Evolutionary conservation across 2,329 filamentous ascomycete species (phyloP), one percentile per base, ranked within the genome.

Genomic region (Pseudogymnoascus sp.): DNA sequence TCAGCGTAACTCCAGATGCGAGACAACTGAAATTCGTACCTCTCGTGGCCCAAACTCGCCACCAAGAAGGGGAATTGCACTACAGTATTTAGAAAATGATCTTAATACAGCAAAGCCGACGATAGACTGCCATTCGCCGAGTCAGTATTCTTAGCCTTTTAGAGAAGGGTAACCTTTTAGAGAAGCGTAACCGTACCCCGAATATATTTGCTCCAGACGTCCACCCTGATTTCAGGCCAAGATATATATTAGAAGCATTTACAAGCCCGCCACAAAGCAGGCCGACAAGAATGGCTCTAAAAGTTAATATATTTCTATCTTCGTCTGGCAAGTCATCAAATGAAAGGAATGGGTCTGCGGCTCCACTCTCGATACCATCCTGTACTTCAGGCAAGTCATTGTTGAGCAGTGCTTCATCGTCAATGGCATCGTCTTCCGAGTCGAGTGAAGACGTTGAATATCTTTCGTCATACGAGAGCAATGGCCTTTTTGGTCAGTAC

Each of bases 1-100:
- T 76, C 76, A 61, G 78, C 77, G 64, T 74, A 72, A 58, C 24
- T 15, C 8, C 29, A 54, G 15, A 17, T 33, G 47, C 3, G 4
- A 31, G 47, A 4, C 13, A 17, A 13, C 10, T 17, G 2, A 33
- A 54, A 21, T 2, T 8, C 47, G 9, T 54, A 54, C 47, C 29
- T 54, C 47, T 33, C 47, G 47, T 13, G 47, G 47, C 29, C 47
- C 47, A 35, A 54, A 54, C 21, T 54, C 47, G 11, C 47, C 47
- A 21, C 47, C 47, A 35, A 54, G 47, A 10, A 54, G 29, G 10
- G 47, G 47, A 15, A 54, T 54, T 17, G 5, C 47, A 54, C 4
- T 54, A 5, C 47, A 54, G 47, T 54, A 54, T 21, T 54, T 54
- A 33, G 47, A 54, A 33, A 33, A 54, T 13, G 47, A 54, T 54